Conservation (phyloP, 306 rosid genomes). For the Leucaena leucocephala region DNA sequence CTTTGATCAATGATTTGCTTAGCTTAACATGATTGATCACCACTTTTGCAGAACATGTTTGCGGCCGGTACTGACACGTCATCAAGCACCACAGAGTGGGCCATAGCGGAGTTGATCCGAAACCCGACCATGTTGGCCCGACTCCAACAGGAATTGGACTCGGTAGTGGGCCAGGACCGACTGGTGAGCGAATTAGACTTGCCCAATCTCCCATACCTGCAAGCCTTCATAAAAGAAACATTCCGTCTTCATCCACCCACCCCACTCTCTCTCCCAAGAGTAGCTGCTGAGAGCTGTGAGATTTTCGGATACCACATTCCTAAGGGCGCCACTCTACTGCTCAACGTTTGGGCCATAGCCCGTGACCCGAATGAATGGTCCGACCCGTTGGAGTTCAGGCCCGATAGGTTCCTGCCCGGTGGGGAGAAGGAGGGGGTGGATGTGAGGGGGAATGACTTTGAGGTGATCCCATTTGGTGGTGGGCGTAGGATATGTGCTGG, state of each 20-base stretch:
- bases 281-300: conserved; percentile 55
- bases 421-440: conserved; percentile 61
- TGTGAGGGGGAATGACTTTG: conserved; percentile 66
- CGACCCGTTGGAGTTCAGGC: conserved; percentile 60
- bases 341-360: conserved; percentile 80
- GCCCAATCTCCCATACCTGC: conserved; percentile 53
- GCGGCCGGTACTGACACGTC: conserved; percentile 80
- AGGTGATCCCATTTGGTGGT: conserved; percentile 77
- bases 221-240: conserved; percentile 77
- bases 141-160: conserved; percentile 65
- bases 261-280: conserved; percentile 74
- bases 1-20: no score
- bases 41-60: conserved; percentile 59
- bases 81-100: conserved; percentile 87
- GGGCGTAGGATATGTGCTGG: conserved; percentile 84
- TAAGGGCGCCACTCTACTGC: conserved; percentile 68
- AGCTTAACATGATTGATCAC: not conserved
- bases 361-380: conserved; percentile 72
- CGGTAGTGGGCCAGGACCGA: conserved; percentile 54
- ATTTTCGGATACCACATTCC: conserved; percentile 67
- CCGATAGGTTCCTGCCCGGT: conserved; percentile 70
- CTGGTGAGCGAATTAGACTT: conserved; percentile 60
- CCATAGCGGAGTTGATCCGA: conserved; percentile 61
- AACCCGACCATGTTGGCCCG: conserved; percentile 50
- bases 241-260: conserved; percentile 90